Conservation (phyloP, 495 filamentous ascomycete genomes). For the Amphirosellinia nigrospora region DNA sequence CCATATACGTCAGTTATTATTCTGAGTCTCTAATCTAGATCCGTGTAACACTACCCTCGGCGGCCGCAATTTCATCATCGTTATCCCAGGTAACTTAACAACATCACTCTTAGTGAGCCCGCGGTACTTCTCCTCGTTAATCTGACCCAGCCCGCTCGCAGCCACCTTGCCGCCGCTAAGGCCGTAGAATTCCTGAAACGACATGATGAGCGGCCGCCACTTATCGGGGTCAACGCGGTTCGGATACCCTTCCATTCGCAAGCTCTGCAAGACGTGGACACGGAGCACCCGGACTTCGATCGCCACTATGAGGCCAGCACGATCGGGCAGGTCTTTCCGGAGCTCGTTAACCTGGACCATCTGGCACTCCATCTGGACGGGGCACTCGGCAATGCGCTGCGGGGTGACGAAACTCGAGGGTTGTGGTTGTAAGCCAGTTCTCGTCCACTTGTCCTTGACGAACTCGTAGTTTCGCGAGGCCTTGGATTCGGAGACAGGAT, state of each 20-base stretch:
- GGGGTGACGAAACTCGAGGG: constrained; percentile 41
- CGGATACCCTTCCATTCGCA: constrained; percentile 41
- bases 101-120: constrained; percentile 37
- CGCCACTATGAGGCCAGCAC: constrained; percentile 33
- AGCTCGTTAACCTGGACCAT: constrained; percentile 41
- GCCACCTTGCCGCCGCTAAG: constrained; percentile 35
- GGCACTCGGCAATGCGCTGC: constrained; percentile 46
- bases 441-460: constrained; percentile 51
- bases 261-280: constrained; percentile 7
- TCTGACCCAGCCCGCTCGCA: constrained; percentile 38
- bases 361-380: constrained; percentile 51
- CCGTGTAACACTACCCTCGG: too few relatives aligned
- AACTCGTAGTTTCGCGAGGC: constrained; percentile 39
- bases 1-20: too few relatives aligned
- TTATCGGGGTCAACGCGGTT: constrained; percentile 52
- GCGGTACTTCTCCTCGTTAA: constrained; percentile 48
- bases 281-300: constrained; percentile 44
- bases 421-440: constrained; percentile 42
- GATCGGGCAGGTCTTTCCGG: constrained; percentile 40
- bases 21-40: too few relatives aligned
- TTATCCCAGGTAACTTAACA: constrained; percentile 31
- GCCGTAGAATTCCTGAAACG: constrained; percentile 52
- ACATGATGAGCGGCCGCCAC: constrained; percentile 52
- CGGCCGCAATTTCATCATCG: constrained; percentile 29
- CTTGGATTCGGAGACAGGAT: constrained; percentile 39